A percentile compares a stretch with the other conserved stretches of the same genome.
Evolutionary conservation across 2,329 filamentous ascomycete species (phyloP).

Genomic region (Pyrenochaeta sp.): DNA sequence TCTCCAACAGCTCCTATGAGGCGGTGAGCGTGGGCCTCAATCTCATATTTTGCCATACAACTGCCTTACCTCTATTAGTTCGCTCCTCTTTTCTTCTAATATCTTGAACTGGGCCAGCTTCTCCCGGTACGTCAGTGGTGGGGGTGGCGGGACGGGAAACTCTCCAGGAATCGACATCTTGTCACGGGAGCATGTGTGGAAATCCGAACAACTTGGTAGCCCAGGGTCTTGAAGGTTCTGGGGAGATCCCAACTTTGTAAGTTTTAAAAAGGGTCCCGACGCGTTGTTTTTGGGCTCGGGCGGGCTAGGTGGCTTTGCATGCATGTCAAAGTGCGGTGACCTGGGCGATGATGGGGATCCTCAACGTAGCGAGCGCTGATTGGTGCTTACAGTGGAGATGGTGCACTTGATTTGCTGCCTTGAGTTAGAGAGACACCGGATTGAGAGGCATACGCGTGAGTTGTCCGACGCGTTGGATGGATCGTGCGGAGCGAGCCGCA

Average conservation of each 20-base stretch:
- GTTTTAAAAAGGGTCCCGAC: slow-evolving; percentile 30
- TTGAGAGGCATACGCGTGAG: slow-evolving; percentile 28
- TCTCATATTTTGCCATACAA: neutral
- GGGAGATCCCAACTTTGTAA: slow-evolving; percentile 40
- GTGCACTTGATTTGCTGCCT: slow-evolving; percentile 38
- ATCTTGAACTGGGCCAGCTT: slow-evolving; percentile 46
- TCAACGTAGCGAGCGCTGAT: slow-evolving; percentile 47
- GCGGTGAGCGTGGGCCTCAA: neutral
- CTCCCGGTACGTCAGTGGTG: slow-evolving; percentile 40
- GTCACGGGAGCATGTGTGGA: slow-evolving; percentile 10
- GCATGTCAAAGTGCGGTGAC: slow-evolving; percentile 43
- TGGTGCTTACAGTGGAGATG: slow-evolving; percentile 36
- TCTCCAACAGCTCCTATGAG: slow-evolving; percentile 44
- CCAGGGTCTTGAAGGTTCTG: too few relatives aligned
- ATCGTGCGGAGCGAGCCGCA: slow-evolving; percentile 25
- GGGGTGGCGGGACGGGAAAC: slow-evolving; percentile 17
- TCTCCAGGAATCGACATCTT: slow-evolving; percentile 18
- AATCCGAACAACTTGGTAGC: too few relatives aligned
- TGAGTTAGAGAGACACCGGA: slow-evolving; percentile 34
- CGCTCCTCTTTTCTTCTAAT: slow-evolving; percentile 45
- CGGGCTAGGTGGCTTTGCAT: slow-evolving; percentile 41
- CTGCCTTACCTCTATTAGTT: slow-evolving; percentile 44
- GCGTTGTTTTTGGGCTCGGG: slow-evolving; percentile 37
- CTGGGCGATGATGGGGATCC: slow-evolving; percentile 36
- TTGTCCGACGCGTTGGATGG: slow-evolving; percentile 27